Evolutionary conservation across 2,329 filamentous ascomycete genomes (phyloP), one percentile per base, ranked within the genome.

Genomic region (Sporothrix curviconia): DNA sequence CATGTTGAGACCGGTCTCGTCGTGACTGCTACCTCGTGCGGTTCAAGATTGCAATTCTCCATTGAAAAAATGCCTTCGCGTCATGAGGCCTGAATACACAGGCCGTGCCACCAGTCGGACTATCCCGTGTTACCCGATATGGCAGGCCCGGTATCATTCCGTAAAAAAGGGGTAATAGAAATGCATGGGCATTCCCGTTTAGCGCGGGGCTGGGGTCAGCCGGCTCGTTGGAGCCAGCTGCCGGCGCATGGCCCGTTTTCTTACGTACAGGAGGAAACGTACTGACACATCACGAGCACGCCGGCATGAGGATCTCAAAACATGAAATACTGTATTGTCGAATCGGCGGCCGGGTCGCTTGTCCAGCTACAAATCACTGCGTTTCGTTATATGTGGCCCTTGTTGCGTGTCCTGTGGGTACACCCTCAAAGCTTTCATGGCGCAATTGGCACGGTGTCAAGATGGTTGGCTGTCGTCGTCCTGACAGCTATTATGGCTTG

Each of bases 81-180:
- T 59, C 53, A 59, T 32, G 47, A 32, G 43, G 40, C 37, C 30
- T 11, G 19, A 42, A 40, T 4, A 37, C 30, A 5, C n/a, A 24
- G 54, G 28, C 36, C 43, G 54, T 56, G 43, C 24, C 37, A 43
- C 22, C 43, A 37, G 32, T 46, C 43, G 19, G 24, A 46, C 19
- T 46, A 40, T 24, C 49, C 40, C 49, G 37, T 54, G 40, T 42
- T 42, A 22, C 36, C 34, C 42, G 28, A 30, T 55, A 59, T 47
- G 57, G 39, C 53, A 43, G 9, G 22, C n/a, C 40, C 47, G 53
- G 49, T 51, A 22, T 17, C 42, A 59, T 56, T 46, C 51, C 57
- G 59, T 64, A 65, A 64, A 32, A 63, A 64, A 62, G 64, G 65
- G 67, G 68, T 69, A 66, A 66, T 66, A 61, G 53, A 66, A 68